Evolutionary conservation across 768 basidiomycete species (phyloP), one percentile per base, ranked within the genome.

Genomic region (Amanita pseudoporphyria): DNA sequence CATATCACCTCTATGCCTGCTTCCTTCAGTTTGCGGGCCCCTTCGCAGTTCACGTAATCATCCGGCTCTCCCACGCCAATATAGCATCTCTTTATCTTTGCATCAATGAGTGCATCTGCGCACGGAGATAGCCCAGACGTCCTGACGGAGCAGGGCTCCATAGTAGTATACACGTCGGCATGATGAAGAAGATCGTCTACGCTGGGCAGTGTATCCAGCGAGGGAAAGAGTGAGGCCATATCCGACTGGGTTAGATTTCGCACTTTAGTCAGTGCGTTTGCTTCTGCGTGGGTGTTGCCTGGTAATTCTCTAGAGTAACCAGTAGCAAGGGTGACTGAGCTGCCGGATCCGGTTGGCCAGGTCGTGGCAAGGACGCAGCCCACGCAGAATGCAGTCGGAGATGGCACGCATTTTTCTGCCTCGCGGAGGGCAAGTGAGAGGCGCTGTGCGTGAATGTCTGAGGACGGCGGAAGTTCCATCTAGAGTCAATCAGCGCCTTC

Each of bases 251-350:
- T 68, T 33, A 82, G 68, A n/a, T 54, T 38, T 13, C 62, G 64
- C 5, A 81, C 77, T 59, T 97, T 96, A 36, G 76, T 61, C 47
- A 99, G 68, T 1, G 94, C 93, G 62, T 95, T 95, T 19, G 92
- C 91, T 69, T 99, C 95, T 9, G 94, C 95, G 63, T 99, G 95
- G 3, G 95, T 97, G 61, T 98, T 98, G 47, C 94, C 95, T 3
- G 79, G 72, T 0, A 97, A 73, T 61, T 97, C 93, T 59, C 96
- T 76, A 21, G 94, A 97, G 67, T 83, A 92, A 14, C 92, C 92
- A 2, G 82, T 82, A 10, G 89, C 69, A 31, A 98, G 65, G 39
- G 87, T 66, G 48, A 80, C 66, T 3, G 81, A 71, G 12, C 60
- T 35, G 36, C 60, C 57, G 28, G 62, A 54, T 5, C 62, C 62